Evolutionary conservation across 495 filamentous ascomycete genomes (phyloP).

Genomic region (Lasiosphaeria ovina): DNA sequence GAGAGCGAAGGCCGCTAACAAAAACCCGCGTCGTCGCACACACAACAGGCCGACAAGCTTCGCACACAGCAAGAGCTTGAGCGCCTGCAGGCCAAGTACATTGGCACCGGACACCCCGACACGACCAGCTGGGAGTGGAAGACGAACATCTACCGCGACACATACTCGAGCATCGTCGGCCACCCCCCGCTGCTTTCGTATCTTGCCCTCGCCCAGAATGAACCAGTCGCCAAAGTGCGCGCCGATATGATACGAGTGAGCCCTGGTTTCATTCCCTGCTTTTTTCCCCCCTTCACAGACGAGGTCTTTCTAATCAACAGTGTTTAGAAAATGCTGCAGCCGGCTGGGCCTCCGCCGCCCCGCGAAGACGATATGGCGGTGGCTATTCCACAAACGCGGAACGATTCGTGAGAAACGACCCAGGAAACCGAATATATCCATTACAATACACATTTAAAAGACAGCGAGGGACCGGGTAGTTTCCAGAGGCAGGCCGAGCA

Average conservation of each 20-base stretch:
- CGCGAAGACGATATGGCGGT: constrained; percentile 49
- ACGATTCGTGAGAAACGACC: constrained; percentile 1
- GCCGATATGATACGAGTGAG: constrained; percentile 69
- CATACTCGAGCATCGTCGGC: constrained; percentile 78
- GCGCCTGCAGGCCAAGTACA: constrained; percentile 85
- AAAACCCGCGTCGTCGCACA: neutral
- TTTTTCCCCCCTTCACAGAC: neutral
- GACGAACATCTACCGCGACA: constrained; percentile 85
- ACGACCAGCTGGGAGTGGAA: constrained; percentile 96
- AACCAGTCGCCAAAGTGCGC: constrained; percentile 72
- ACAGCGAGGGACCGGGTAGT: neutral
- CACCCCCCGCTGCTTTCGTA: constrained; percentile 88
- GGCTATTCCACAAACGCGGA: constrained; percentile 6
- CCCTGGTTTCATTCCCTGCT: constrained; percentile 9
- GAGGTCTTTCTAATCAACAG: neutral
- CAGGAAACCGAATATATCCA: neutral
- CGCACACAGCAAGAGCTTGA: constrained; percentile 97
- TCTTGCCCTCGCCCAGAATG: constrained; percentile 84
- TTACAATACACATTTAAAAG: neutral
- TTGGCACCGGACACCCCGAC: constrained; percentile 97
- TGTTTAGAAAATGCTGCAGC: constrained; percentile 79
- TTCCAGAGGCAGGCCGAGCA: neutral
- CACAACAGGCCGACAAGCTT: constrained; percentile 83
- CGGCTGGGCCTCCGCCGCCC: constrained; percentile 78
- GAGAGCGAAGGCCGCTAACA: neutral